Evolutionary conservation across 2,329 filamentous ascomycete species (phyloP).

Genomic region (Epichloe typhina): DNA sequence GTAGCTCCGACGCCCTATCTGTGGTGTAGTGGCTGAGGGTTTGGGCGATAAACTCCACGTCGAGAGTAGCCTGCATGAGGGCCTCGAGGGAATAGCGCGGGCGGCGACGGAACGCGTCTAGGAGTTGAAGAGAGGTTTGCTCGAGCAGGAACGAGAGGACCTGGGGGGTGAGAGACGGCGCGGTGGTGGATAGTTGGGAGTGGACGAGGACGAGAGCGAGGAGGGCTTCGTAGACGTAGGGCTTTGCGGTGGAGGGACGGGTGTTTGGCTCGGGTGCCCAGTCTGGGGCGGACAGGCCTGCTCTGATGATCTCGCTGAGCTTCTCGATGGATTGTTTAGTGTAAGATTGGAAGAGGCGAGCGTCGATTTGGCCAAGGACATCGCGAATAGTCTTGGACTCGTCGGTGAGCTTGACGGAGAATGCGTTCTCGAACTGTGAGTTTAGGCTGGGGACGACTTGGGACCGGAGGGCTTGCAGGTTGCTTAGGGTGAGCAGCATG

Average conservation of each 20-base stretch:
- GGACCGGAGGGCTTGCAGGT: conserved; percentile 69
- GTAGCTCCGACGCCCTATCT: conserved; percentile 64
- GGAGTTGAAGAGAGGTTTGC: conserved; percentile 64
- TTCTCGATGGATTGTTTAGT: conserved; percentile 61
- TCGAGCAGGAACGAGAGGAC: conserved; percentile 82
- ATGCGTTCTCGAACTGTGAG: conserved; percentile 82
- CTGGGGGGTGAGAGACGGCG: conserved; percentile 59
- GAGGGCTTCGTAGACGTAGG: conserved; percentile 82
- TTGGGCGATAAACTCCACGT: conserved; percentile 94
- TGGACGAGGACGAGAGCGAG: conserved; percentile 82
- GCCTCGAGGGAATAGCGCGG: conserved; percentile 60
- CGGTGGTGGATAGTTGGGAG: conserved; percentile 73
- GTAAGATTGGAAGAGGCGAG: conserved; percentile 83
- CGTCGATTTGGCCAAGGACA: conserved; percentile 80
- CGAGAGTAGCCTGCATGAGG: conserved; percentile 92
- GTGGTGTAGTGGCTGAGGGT: conserved; percentile 84
- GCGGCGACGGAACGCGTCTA: conserved; percentile 62
- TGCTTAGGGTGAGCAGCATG: conserved; percentile 87
- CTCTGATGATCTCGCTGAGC: conserved; percentile 56
- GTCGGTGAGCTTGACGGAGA: conserved; percentile 87
- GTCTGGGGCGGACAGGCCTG: conserved; percentile 54
- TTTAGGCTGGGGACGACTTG: conserved; percentile 82
- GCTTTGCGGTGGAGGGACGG: conserved; percentile 61
- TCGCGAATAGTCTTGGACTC: conserved; percentile 87
- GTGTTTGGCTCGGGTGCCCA: conserved; percentile 52